A percentile compares a stretch with the other conserved stretches of the same genome.
phyloP scores from a whole-genome alignment of 495 filamentous ascomycete genomes.

The Clavariopsis aquatica region DNA sequence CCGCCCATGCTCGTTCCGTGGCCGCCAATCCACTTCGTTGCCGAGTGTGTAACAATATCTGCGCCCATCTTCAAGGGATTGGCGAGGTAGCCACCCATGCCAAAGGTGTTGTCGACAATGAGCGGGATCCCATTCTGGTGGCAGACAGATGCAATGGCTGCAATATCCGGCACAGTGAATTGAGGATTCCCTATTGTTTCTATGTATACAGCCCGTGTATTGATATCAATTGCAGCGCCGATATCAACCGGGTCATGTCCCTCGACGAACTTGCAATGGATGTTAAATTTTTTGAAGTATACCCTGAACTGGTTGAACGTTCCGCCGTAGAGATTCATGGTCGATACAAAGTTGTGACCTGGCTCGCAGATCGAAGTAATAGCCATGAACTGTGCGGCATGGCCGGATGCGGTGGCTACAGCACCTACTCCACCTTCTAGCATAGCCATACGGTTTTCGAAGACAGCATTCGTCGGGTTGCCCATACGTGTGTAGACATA shows the following conservation, averaged over 20 bases:
- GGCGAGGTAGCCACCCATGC: constrained; percentile 49
- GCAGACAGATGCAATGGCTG: constrained; percentile 46
- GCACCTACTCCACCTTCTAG: constrained; percentile 49
- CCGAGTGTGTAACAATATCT: constrained; percentile 49
- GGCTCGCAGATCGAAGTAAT: constrained; percentile 47
- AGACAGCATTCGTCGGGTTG: constrained; percentile 49
- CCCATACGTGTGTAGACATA: constrained; percentile 52
- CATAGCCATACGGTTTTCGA: constrained; percentile 50
- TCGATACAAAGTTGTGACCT: constrained; percentile 49
- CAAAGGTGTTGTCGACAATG: constrained; percentile 50
- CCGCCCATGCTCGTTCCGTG: constrained; percentile 51
- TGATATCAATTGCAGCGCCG: constrained; percentile 46
- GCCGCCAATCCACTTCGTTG: constrained; percentile 51
- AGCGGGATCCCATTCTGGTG: constrained; percentile 49
- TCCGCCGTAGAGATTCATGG: constrained; percentile 48
- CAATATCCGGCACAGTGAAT: constrained; percentile 49
- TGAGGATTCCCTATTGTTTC: constrained; percentile 51
- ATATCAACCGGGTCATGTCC: constrained; percentile 46
- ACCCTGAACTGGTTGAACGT: constrained; percentile 51
- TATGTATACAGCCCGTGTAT: constrained; percentile 48
- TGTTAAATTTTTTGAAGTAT: constrained; percentile 49
- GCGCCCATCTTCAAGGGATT: constrained; percentile 48
- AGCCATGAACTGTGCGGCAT: constrained; percentile 50
- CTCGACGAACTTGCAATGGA: constrained; percentile 48
- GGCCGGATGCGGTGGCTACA: constrained; percentile 49